Conservation (phyloP, 2,329 filamentous ascomycete species). For the Pestalotiopsis sp. region DNA sequence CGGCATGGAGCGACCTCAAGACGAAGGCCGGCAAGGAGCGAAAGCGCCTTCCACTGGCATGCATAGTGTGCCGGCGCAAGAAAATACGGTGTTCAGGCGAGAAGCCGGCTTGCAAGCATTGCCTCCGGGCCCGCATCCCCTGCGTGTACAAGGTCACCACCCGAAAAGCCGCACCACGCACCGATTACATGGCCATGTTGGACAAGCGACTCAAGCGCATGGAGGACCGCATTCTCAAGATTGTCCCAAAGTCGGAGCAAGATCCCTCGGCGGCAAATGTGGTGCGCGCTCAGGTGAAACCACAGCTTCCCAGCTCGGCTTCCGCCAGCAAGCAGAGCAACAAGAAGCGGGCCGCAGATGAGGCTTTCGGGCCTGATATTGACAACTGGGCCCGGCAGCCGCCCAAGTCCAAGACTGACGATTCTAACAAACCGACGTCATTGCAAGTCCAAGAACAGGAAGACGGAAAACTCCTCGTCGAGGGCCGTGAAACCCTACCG, state of each 20-base stretch:
- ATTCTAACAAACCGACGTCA: conserved; percentile 53
- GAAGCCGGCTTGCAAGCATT: conserved; percentile 97
- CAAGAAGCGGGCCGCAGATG: conserved; percentile 84
- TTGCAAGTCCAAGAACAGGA: conserved; percentile 66
- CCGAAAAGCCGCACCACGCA: conserved; percentile 88
- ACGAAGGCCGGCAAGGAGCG: conserved; percentile 95
- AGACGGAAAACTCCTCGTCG: conserved; percentile 75
- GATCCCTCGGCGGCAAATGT: conserved; percentile 65
- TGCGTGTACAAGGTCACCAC: conserved; percentile 98
- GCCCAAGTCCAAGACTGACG: conserved; percentile 50
- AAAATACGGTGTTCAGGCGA: conserved; percentile 98
- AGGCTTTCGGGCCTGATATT: conserved; percentile 82
- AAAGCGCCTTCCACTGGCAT: conserved; percentile 88
- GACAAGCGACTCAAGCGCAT: conserved; percentile 95
- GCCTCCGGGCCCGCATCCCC: conserved; percentile 85
- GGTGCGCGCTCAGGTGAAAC: conserved; percentile 82
- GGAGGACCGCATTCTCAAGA: conserved; percentile 97
- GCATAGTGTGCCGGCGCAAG: conserved; percentile 93
- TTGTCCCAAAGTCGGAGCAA: conserved; percentile 85
- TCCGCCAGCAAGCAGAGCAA: conserved; percentile 53
- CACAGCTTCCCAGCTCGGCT: conserved; percentile 63
- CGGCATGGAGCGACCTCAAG: conserved; percentile 81
- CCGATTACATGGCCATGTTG: conserved; percentile 99
- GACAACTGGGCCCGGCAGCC: conserved; percentile 76
- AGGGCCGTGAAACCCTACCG: conserved; percentile 82